Evolutionary conservation across 306 rosid genomes (phyloP).

Genomic region (Prunus armeniaca): DNA sequence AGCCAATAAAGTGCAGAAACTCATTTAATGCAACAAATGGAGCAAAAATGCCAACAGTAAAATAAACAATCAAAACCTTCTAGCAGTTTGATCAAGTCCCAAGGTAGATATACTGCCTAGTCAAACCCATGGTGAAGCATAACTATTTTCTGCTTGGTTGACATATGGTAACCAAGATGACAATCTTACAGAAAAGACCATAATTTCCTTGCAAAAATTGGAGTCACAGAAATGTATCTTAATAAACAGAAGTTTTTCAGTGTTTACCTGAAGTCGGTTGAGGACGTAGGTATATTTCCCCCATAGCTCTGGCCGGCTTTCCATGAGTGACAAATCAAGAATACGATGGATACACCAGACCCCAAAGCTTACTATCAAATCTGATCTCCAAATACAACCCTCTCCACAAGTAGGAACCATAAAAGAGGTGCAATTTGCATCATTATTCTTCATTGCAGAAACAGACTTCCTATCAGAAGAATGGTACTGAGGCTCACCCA

Average conservation of each 20-base stretch:
- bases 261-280: conserved; percentile 91
- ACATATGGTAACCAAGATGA: not conserved
- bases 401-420: conserved; percentile 86
- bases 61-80: too few relatives aligned
- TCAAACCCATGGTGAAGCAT: not conserved
- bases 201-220: not conserved
- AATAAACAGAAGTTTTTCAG: not conserved
- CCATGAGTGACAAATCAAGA: conserved; percentile 86
- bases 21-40: not conserved
- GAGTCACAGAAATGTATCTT: not conserved
- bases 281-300: conserved; percentile 92
- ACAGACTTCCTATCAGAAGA: conserved; percentile 51
- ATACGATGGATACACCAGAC: conserved; percentile 98
- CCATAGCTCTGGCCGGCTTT: conserved; percentile 99
- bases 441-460: conserved; percentile 46
- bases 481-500: conserved; percentile 47
- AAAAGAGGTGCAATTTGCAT: conserved; percentile 31
- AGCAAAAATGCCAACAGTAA: not conserved
- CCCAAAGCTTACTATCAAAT: conserved; percentile 83
- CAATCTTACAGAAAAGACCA: not conserved
- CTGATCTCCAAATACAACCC: conserved; percentile 84
- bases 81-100: not conserved
- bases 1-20: not conserved
- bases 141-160: not conserved
- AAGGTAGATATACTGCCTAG: not conserved